Percentiles rank a stretch among this genome's conserved stretches.
Evolutionary conservation across 805 yeast genomes (phyloP).

Genomic region (Metschnikowia noctiluminum): DNA sequence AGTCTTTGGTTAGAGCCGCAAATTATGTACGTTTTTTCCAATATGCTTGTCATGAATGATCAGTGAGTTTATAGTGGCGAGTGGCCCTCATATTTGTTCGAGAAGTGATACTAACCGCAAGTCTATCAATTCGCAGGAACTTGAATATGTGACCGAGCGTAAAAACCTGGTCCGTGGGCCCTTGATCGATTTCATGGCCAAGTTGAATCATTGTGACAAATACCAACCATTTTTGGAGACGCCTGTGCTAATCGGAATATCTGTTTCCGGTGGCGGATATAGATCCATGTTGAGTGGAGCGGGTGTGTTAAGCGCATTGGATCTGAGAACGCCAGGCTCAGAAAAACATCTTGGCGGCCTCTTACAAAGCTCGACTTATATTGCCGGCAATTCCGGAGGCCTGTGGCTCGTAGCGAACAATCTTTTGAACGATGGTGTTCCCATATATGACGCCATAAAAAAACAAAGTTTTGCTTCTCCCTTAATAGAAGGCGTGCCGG

Average conservation of each 20-base stretch:
- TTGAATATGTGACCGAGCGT: slow-evolving; percentile 27
- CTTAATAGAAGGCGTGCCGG: slow-evolving; percentile 56
- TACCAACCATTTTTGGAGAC: background rate
- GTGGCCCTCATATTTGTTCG: background rate
- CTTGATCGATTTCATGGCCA: slow-evolving; percentile 25
- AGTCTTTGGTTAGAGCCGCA: slow-evolving; percentile 10
- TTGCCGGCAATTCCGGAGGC: slow-evolving; percentile 71
- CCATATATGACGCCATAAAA: slow-evolving; percentile 19
- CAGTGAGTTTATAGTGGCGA: background rate
- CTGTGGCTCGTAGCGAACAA: slow-evolving; percentile 61
- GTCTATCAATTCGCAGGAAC: slow-evolving; percentile 18
- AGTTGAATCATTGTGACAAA: slow-evolving; percentile 5
- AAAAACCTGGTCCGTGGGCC: slow-evolving; percentile 27
- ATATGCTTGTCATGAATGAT: background rate
- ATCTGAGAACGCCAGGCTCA: slow-evolving; percentile 38
- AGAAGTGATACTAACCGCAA: slow-evolving; percentile 1
- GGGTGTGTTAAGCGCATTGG: slow-evolving; percentile 53
- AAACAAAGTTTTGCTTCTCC: slow-evolving; percentile 37
- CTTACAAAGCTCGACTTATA: slow-evolving; percentile 51
- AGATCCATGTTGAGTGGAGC: slow-evolving; percentile 60
- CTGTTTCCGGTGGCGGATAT: slow-evolving; percentile 53
- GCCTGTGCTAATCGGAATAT: slow-evolving; percentile 34
- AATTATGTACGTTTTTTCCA: slow-evolving; percentile 9
- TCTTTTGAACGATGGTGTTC: slow-evolving; percentile 29
- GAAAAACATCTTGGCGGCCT: slow-evolving; percentile 45